Percentiles rank a stretch among this genome's conserved stretches.
These are phyloP conservation scores for Suhomyces atakaporum DNA, from an alignment of 1,139 yeast genomes.

Conservation along the genomic window DNA sequence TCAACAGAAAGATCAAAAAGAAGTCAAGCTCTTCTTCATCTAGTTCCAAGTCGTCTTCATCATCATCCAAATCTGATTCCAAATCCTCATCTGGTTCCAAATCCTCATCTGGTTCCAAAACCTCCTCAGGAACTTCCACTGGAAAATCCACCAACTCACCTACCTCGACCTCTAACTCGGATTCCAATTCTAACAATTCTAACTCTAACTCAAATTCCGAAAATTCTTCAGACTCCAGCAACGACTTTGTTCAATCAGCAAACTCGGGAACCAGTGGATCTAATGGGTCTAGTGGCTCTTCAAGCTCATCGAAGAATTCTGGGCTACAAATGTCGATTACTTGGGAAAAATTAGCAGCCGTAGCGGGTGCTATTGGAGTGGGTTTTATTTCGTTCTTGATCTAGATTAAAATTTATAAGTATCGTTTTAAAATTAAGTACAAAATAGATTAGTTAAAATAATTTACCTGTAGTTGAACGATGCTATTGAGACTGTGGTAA, in stretches of 20 bases:
- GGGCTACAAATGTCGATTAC: conserved; percentile 11
- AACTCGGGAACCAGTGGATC: conserved; percentile 7
- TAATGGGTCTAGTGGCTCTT: conserved; percentile 7
- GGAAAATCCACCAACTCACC: too few relatives aligned
- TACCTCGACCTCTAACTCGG: conserved; percentile 4
- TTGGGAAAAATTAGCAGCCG: conserved; percentile 14
- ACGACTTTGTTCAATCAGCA: conserved; percentile 18
- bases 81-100: conserved; percentile 10
- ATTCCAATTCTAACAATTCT: conserved; percentile 1
- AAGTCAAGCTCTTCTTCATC: conserved; percentile 9
- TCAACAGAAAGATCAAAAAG: conserved; percentile 51
- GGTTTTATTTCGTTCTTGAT: conserved; percentile 26
- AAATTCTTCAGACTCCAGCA: conserved; percentile 1
- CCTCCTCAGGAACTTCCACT: conserved; percentile 9
- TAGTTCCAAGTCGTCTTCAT: conserved; percentile 8
- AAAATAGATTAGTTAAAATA: not conserved
- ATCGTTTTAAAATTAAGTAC: too few relatives aligned
- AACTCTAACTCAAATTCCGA: conserved; percentile 3
- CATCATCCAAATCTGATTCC: conserved; percentile 10
- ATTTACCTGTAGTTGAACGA: not conserved
- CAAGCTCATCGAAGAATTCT: conserved; percentile 8
- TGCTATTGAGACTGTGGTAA: too few relatives aligned
- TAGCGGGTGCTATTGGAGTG: conserved; percentile 21
- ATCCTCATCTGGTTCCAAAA: conserved; percentile 10
- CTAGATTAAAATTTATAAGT: conserved; percentile 6